A percentile compares a stretch with the other conserved stretches of the same genome.
phyloP scores from a whole-genome alignment of 2,329 filamentous ascomycete species.

The Aureobasidium sp. region DNA sequence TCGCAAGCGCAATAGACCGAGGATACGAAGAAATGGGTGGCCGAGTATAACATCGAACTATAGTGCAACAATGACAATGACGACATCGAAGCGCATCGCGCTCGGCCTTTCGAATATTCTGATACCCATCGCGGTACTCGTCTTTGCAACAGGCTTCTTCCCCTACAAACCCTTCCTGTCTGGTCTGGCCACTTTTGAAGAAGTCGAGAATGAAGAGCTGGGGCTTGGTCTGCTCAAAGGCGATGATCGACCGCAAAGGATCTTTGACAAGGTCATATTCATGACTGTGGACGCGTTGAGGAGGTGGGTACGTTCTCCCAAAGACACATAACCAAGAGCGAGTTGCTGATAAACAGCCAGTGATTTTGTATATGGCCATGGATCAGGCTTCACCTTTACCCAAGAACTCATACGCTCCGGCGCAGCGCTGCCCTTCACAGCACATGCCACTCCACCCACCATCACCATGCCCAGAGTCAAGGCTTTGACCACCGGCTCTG shows the following conservation, averaged over 20 bases:
- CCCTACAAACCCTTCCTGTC: conserved; percentile 93
- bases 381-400: conserved; percentile 78
- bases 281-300: conserved; percentile 96
- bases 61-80: neutral
- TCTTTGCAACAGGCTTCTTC: conserved; percentile 90
- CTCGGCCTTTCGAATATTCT: conserved; percentile 65
- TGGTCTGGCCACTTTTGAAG: conserved; percentile 56
- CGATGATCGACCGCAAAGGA: conserved; percentile 52
- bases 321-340: neutral
- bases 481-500: conserved; percentile 92
- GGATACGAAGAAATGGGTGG: neutral
- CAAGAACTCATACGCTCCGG: conserved; percentile 83
- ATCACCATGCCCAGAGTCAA: conserved; percentile 98
- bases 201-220: conserved; percentile 18
- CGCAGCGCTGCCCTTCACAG: conserved; percentile 83
- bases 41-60: neutral
- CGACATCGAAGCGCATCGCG: neutral
- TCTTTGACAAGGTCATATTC: conserved; percentile 86
- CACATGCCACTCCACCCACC: conserved; percentile 90
- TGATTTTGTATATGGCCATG: conserved; percentile 82
- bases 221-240: conserved; percentile 23
- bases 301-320: conserved; percentile 50
- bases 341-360: conserved; percentile 40
- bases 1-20: no score
- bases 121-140: conserved; percentile 58